A percentile compares a stretch with the other conserved stretches of the same genome.
Evolutionary conservation across 352 stramenopile genomes (phyloP).

Genomic region (Globisporangium cylindrosporum): DNA sequence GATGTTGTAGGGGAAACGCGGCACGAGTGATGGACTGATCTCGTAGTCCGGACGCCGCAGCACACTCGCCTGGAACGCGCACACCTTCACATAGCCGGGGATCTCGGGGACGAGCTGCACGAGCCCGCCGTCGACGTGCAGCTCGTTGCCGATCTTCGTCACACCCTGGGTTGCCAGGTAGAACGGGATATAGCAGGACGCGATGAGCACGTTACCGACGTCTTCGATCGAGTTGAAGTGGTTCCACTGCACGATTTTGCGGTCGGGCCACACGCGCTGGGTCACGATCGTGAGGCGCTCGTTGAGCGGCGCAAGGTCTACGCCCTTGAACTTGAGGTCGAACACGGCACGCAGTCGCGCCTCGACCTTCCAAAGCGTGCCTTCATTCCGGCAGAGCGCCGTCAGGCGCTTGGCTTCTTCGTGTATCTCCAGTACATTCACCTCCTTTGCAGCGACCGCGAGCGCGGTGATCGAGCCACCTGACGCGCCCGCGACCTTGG

Average conservation of each 20-base stretch:
- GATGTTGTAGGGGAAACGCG: constrained; percentile 54
- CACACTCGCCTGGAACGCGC: constrained; percentile 55
- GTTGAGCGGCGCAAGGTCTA: constrained; percentile 38
- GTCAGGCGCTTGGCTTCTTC: constrained; percentile 61
- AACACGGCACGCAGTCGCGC: constrained; percentile 54
- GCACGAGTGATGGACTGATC: constrained; percentile 70
- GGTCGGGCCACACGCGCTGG: constrained; percentile 64
- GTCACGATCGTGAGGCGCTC: constrained; percentile 64
- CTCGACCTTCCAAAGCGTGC: constrained; percentile 73
- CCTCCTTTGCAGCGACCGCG: constrained; percentile 45
- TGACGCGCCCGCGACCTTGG: constrained; percentile 69
- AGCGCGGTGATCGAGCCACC: constrained; percentile 68
- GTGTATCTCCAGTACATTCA: constrained; percentile 51
- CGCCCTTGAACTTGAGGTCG: constrained; percentile 39
- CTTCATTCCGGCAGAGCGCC: constrained; percentile 39
- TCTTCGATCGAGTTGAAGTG: constrained; percentile 60
- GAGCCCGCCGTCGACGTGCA: constrained; percentile 70
- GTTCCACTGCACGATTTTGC: constrained; percentile 45
- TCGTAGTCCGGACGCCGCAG: constrained; percentile 64
- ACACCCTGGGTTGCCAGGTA: constrained; percentile 54
- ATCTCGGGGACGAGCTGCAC: constrained; percentile 69
- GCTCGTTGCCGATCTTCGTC: constrained; percentile 55
- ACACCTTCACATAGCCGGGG: constrained; percentile 64
- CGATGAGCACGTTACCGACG: constrained; percentile 61
- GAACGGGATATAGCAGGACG: constrained; percentile 78